Evolutionary conservation across 2,329 filamentous ascomycete genomes (phyloP), one percentile per base, ranked within the genome.

Genomic region (Beauveria varroae): DNA sequence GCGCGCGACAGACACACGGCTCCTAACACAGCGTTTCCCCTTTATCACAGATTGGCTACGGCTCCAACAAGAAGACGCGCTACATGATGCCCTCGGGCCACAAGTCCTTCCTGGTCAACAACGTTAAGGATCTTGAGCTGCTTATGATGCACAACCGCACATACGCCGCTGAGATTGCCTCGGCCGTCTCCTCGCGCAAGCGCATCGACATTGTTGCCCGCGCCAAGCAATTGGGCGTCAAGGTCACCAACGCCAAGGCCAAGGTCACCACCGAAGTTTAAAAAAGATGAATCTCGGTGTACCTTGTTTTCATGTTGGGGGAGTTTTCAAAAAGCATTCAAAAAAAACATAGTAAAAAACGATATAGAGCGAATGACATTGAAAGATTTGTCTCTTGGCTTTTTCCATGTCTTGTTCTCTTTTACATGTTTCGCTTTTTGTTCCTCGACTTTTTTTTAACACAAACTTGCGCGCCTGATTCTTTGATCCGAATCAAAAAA

Each of bases 141-240:
- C 88, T 99, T 75, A 86, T 99, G 74, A 99, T 99, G 95, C 95
- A 99, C 90, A 98, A 98, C 91, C 89, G 89, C 79, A 96, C 92
- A 80, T 97, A 91, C 82, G 95, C 95, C 78, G 95, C 95, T 77
- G 95, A 99, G 87, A 99, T 99, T 79, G 91, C 90, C 78, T 91
- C 96, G 86, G 90, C 91, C 79, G 95, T 99, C 79, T 99, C 95
- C 67, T 96, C 95, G 77, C 86, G 93, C 81, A 99, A 99, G 91
- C 88, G 95, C 81, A 88, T 99, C 80, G 93, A 97, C 75, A 99
- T 99, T 81, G 87, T 99, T 74, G 86, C 91, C 76, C 90, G 93
- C 79, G 95, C 95, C 69, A 98, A 98, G 90, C 89, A 96, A 81
- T 84, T 99, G 76, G 91, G 93, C 76, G 95, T 99, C 79, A 99